Evolutionary conservation across 148 eudicot species (phyloP), one percentile per base, ranked within the genome.

Genomic region (Vaccinium myrtillus): DNA sequence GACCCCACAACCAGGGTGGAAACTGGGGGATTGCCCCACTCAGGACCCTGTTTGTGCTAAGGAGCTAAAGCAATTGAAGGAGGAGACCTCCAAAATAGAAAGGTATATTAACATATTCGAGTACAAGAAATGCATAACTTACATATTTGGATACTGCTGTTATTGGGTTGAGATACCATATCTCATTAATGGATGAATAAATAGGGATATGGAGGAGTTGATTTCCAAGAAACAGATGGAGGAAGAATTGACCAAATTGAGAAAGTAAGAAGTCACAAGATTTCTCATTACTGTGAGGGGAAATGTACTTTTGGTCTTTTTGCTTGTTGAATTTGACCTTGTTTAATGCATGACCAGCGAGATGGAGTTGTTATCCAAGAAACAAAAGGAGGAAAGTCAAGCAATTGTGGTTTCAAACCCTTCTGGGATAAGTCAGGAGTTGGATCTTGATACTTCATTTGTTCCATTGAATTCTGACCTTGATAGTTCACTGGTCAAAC

Each of bases 1-100:
- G 99, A 89, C 87, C 5, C 98, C 98, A 43, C 97, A 97, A 81
- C 92, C 95, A 8, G 99, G 99, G 73, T 96, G 99, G 99, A 85
- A 89, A 73, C 94, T 87, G 55, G 99, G 99, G 61, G 99, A 96
- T 77, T 81, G 88, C 81, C 90, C 90, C 25, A 82, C 85, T 70
- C 89, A 89, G 83, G 93, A 88, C 83, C 90, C 93, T 21, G 56
- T 86, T 32, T 88, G 88, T 87, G 91, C 91, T n/a, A 85, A 75
- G 63, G 77, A 18, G 51, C 77, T 74, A 50, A 74, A 74, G 43
- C 77, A 74, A 19, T 39, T 74, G 51, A 74, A 39, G 14, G 50
- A 43, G 77, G 50, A 74, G 23, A 43, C 51, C 77, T 16, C 77
- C 77, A 16, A 43, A 39, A 7, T 74, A 43, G 21, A 39, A 74